Conservation (phyloP, 176 grass and related monocot genomes). For the Dactylis glomerata region DNA sequence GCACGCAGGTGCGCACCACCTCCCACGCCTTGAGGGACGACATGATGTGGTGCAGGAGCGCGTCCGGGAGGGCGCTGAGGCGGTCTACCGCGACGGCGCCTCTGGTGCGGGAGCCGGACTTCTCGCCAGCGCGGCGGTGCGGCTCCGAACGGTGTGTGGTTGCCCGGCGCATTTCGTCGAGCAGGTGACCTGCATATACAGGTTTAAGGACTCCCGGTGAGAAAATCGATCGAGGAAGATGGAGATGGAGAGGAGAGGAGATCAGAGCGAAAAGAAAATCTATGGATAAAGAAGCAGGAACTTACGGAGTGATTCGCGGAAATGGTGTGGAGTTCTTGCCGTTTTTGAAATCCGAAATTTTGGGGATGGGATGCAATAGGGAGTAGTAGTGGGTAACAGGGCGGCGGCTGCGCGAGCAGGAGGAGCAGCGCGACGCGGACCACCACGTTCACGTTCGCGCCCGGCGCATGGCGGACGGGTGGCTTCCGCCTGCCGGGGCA, state of each 20-base stretch:
- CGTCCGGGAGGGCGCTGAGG: neutral
- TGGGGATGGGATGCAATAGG: too few species aligned
- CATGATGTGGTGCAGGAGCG: neutral
- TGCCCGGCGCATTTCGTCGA: neutral
- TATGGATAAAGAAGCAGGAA: neutral
- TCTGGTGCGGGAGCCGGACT: too few species aligned
- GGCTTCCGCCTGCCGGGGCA: too few species aligned
- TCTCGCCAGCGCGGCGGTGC: too few species aligned
- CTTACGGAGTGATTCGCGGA: neutral
- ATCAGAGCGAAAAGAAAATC: neutral
- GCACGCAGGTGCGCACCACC: neutral
- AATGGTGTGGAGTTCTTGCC: neutral
- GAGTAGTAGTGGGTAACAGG: too few species aligned
- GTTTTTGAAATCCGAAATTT: too few species aligned
- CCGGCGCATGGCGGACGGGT: too few species aligned
- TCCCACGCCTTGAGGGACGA: neutral
- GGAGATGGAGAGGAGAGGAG: neutral
- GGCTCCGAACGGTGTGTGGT: neutral
- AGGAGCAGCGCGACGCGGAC: too few species aligned
- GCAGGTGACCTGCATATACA: neutral
- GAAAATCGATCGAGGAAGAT: neutral
- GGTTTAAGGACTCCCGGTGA: neutral
- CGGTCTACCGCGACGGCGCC: neutral
- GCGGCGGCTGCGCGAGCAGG: too few species aligned
- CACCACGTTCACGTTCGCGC: too few species aligned